These are phyloP conservation scores for Leccinum pellstonianum DNA, from an alignment of 768 basidiomycete species.

Conservation along the genomic window DNA sequence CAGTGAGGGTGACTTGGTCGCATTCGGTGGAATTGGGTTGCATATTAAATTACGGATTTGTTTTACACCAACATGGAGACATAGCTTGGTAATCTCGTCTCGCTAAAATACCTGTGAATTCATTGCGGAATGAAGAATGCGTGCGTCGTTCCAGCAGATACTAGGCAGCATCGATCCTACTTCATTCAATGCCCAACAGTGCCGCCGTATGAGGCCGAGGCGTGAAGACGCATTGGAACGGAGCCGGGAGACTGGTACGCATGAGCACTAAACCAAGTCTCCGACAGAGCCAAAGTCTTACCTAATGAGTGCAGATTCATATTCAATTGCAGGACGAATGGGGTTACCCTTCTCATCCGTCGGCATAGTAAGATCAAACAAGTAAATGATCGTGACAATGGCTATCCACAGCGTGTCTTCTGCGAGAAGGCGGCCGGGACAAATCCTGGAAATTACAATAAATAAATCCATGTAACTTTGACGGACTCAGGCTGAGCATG, in stretches of 20 bases:
- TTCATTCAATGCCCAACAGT: not conserved
- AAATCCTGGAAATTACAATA: not conserved
- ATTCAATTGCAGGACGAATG: not conserved
- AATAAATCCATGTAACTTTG: not conserved
- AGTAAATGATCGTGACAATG: not conserved
- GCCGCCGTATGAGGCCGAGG: not conserved
- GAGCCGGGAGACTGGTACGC: not conserved
- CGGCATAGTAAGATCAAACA: constrained; percentile 7
- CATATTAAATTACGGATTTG: not conserved
- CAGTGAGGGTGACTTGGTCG: not conserved
- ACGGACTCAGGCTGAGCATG: not conserved
- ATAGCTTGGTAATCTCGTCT: not conserved
- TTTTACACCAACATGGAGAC: not conserved
- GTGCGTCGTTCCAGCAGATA: not conserved
- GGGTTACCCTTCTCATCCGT: not conserved
- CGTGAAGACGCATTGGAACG: constrained; percentile 3
- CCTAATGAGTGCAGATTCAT: constrained; percentile 3
- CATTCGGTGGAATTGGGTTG: not conserved
- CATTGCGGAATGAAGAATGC: not conserved
- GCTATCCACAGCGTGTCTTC: constrained; percentile 8
- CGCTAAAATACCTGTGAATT: not conserved
- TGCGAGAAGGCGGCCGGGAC: constrained; percentile 6
- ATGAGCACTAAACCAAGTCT: not conserved
- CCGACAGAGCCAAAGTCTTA: not conserved
- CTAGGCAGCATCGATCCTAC: not conserved